These are phyloP conservation scores for Ogataea naganishii DNA, from an alignment of 805 yeast species.

Conservation along the genomic window DNA sequence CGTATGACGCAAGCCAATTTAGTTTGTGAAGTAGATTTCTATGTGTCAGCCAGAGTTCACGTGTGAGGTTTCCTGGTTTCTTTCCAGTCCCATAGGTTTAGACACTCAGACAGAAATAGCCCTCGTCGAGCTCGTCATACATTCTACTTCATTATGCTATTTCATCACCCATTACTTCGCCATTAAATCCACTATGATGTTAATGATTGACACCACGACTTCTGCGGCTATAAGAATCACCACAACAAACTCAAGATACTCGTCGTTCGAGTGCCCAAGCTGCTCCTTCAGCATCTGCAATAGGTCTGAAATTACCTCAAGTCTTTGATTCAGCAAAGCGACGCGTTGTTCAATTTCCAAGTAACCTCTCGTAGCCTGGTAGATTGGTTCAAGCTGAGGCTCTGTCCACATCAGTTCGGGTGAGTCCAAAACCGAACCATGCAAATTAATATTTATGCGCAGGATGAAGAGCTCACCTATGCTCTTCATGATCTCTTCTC, in stretches of 20 bases:
- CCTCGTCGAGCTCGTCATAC: no score
- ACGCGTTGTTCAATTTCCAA: constrained; percentile 93
- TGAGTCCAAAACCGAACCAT: constrained; percentile 85
- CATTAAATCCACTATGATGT: constrained; percentile 43
- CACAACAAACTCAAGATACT: constrained; percentile 84
- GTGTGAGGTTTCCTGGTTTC: no score
- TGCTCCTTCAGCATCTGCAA: constrained; percentile 96
- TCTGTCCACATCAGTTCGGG: constrained; percentile 99
- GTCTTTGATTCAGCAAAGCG: constrained; percentile 76
- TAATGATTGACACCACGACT: constrained; percentile 78
- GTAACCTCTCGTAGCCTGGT: constrained; percentile 94
- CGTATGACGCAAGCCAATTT: no score
- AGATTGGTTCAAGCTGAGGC: constrained; percentile 94
- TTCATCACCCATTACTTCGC: constrained; percentile 16
- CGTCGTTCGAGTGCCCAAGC: constrained; percentile 90
- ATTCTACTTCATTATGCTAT: no score
- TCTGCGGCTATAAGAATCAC: constrained; percentile 88
- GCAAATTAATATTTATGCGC: constrained; percentile 71
- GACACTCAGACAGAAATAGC: no score
- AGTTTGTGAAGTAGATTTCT: no score
- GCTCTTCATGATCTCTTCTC: constrained; percentile 93
- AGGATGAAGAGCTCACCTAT: constrained; percentile 93
- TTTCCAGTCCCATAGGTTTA: no score
- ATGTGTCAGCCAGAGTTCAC: no score
- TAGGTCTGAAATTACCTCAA: constrained; percentile 89